Percentiles rank a stretch among this genome's conserved stretches.
phyloP scores from a whole-genome alignment of 1,139 yeast genomes.

The Blastobotrys indianensis region DNA sequence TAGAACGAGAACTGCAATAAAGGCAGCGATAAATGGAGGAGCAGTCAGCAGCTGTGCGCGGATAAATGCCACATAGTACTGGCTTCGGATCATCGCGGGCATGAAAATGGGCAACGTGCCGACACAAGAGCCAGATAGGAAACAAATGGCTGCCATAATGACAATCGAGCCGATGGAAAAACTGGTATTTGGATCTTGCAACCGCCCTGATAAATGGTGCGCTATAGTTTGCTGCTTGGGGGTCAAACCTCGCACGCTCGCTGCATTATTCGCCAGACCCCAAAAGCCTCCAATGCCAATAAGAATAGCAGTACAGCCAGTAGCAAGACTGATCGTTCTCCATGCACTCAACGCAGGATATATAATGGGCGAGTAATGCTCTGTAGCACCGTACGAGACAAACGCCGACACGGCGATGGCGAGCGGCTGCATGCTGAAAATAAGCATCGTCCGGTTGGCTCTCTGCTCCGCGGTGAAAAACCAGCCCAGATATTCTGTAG shows the following conservation, averaged over 20 bases:
- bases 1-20: background rate
- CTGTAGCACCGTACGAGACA: background rate
- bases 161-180: slow-evolving; percentile 2
- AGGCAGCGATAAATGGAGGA: slow-evolving; percentile 3
- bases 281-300: slow-evolving; percentile 4
- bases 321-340: slow-evolving; percentile 1
- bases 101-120: slow-evolving; percentile 2
- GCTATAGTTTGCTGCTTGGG: slow-evolving; percentile 1
- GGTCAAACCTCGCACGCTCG: background rate
- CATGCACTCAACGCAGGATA: slow-evolving; percentile 1
- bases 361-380: background rate
- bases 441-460: background rate
- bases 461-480: slow-evolving; percentile 1
- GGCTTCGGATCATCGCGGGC: slow-evolving; percentile 1
- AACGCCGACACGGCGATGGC: background rate
- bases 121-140: background rate
- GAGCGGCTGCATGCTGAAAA: background rate
- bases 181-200: slow-evolving; percentile 8
- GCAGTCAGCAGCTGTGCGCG: background rate
- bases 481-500: background rate
- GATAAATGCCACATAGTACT: no score
- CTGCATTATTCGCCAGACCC: slow-evolving; percentile 1
- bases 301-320: slow-evolving; percentile 2
- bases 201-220: slow-evolving; percentile 1
- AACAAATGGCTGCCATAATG: background rate